A percentile compares a stretch with the other conserved stretches of the same genome.
These are phyloP conservation scores for Pleurotus tuber-regium DNA, from an alignment of 768 basidiomycete genomes.

Conservation along the genomic window DNA sequence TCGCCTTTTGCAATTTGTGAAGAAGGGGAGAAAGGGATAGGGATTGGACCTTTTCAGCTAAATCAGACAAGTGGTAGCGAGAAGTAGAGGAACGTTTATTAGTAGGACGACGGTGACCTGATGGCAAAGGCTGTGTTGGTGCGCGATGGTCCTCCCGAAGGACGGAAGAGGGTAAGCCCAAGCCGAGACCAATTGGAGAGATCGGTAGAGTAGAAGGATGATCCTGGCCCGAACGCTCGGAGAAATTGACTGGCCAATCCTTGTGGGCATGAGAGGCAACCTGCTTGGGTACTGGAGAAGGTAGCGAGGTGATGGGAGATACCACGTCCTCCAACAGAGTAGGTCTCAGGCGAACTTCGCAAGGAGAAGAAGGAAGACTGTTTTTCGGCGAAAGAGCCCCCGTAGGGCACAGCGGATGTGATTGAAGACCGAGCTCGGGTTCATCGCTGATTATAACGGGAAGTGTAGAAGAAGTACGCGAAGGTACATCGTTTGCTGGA, in stretches of 20 bases:
- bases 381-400: background rate
- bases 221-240: background rate
- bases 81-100: background rate
- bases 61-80: background rate
- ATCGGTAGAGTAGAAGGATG: no score
- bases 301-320: background rate
- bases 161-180: background rate
- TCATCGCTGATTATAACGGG: background rate
- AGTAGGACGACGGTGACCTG: background rate
- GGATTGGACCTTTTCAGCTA: conserved; percentile 1
- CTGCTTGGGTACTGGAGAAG: background rate
- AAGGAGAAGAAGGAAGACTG: background rate
- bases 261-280: background rate
- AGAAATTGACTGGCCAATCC: background rate
- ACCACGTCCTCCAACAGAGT: background rate
- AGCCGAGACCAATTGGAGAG: background rate
- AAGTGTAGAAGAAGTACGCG: no score
- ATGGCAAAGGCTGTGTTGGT: background rate
- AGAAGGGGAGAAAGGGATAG: conserved; percentile 1
- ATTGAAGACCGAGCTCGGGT: background rate
- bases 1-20: background rate
- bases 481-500: no score
- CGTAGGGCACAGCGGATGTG: background rate
- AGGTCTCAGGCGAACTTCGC: background rate
- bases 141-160: background rate